Percentiles rank a stretch among this genome's conserved stretches.
Evolutionary conservation across 805 yeast species (phyloP).

Genomic region (Wickerhamiella slavikovae): DNA sequence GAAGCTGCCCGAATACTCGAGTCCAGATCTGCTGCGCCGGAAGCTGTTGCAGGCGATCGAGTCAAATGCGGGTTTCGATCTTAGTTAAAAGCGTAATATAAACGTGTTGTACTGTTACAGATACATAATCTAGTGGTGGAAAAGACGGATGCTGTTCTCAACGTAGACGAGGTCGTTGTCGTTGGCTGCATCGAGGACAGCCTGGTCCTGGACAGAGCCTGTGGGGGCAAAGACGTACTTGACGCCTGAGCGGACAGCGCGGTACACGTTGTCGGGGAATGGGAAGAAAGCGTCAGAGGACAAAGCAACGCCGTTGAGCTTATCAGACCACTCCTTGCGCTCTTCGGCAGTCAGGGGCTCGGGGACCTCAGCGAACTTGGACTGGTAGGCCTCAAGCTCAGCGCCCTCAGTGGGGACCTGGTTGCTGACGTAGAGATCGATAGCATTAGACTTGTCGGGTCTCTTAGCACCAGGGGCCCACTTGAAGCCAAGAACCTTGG

Average conservation of each 20-base stretch:
- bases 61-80: conserved; percentile 72
- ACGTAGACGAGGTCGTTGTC: conserved; percentile 76
- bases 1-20: conserved; percentile 63
- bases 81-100: conserved; percentile 13
- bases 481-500: conserved; percentile 73
- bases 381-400: conserved; percentile 78
- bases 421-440: conserved; percentile 77
- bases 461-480: conserved; percentile 98
- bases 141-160: conserved; percentile 90
- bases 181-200: conserved; percentile 90
- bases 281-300: conserved; percentile 99
- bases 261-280: conserved; percentile 96
- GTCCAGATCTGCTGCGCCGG: conserved; percentile 32
- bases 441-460: conserved; percentile 96
- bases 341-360: conserved; percentile 63
- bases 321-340: conserved; percentile 67
- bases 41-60: conserved; percentile 64
- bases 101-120: neutral
- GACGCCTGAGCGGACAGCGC: conserved; percentile 94
- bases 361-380: conserved; percentile 73
- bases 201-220: conserved; percentile 95
- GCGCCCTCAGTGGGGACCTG: conserved; percentile 87
- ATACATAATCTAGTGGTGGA: conserved; percentile 56
- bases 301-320: conserved; percentile 70
- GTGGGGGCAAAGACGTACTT: conserved; percentile 91